phyloP scores from a whole-genome alignment of 805 yeast genomes.

The Wickerhamiella galacta region DNA sequence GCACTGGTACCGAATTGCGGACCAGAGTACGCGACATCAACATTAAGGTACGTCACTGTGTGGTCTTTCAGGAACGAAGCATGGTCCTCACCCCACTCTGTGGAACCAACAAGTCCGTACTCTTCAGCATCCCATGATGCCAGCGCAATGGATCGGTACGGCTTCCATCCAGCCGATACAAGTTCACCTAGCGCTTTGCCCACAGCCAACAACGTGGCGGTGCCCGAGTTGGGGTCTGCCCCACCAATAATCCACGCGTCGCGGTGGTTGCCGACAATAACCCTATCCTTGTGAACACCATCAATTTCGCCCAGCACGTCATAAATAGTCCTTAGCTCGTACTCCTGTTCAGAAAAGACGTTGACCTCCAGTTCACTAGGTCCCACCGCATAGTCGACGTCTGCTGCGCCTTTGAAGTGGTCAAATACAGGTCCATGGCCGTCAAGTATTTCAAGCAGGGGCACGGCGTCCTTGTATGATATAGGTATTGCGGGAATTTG shows the following conservation, averaged over 20 bases:
- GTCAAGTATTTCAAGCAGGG: constrained; percentile 40
- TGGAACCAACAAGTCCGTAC: constrained; percentile 55
- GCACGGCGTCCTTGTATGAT: constrained; percentile 43
- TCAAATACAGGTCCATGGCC: constrained; percentile 34
- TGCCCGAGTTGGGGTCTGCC: constrained; percentile 68
- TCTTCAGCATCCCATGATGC: constrained; percentile 78
- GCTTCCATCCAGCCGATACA: constrained; percentile 46
- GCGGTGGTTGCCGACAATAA: constrained; percentile 59
- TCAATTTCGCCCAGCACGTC: constrained; percentile 46
- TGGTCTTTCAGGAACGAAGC: constrained; percentile 29
- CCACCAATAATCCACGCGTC: constrained; percentile 73
- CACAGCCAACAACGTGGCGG: constrained; percentile 47
- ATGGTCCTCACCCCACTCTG: constrained; percentile 58
- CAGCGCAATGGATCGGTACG: constrained; percentile 49
- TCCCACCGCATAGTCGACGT: constrained; percentile 35
- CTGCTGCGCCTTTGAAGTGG: constrained; percentile 31
- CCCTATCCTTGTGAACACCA: constrained; percentile 39
- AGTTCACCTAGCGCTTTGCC: constrained; percentile 42
- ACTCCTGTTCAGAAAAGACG: constrained; percentile 44
- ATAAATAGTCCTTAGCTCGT: constrained; percentile 41
- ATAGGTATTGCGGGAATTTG: constrained; percentile 57
- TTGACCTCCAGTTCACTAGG: constrained; percentile 33
- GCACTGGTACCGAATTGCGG: constrained; percentile 32
- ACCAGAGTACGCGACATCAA: constrained; percentile 53
- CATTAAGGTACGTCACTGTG: constrained; percentile 50